Evolutionary conservation across 2,329 filamentous ascomycete species (phyloP).

Genomic region (Neonectria neomacrospora): DNA sequence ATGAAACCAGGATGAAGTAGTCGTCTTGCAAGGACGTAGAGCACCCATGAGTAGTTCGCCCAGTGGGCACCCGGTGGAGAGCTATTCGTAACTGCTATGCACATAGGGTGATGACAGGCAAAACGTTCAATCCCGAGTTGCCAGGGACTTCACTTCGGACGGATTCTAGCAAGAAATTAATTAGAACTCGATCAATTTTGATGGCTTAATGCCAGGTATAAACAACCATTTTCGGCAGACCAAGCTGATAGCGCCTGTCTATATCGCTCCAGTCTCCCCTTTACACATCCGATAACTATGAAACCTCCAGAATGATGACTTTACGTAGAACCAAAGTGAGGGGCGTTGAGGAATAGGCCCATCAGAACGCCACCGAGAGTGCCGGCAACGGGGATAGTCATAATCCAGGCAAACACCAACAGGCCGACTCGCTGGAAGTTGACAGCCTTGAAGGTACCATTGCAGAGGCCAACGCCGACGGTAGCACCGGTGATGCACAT

Average conservation of each 20-base stretch:
- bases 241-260: conserved; percentile 15
- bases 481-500: conserved; percentile 86
- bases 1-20: background rate
- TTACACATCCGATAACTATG: conserved; percentile 13
- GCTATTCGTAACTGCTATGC: background rate
- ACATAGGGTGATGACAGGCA: background rate
- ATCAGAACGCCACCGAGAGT: conserved; percentile 54
- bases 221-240: background rate
- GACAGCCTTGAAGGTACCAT: conserved; percentile 75
- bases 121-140: background rate
- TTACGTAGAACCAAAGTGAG: conserved; percentile 44
- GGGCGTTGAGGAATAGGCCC: conserved; percentile 55
- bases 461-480: conserved; percentile 81
- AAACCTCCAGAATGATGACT: background rate
- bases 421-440: conserved; percentile 80
- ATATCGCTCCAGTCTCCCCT: conserved; percentile 11
- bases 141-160: background rate
- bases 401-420: conserved; percentile 70
- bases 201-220: conserved; percentile 15
- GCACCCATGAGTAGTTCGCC: too few relatives aligned
- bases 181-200: conserved; percentile 8
- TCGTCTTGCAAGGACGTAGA: too few relatives aligned
- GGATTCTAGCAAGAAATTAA: background rate
- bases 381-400: conserved; percentile 57
- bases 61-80: background rate